Conservation (phyloP, 2,329 filamentous ascomycete species). For the Diaporthe citriasiana region DNA sequence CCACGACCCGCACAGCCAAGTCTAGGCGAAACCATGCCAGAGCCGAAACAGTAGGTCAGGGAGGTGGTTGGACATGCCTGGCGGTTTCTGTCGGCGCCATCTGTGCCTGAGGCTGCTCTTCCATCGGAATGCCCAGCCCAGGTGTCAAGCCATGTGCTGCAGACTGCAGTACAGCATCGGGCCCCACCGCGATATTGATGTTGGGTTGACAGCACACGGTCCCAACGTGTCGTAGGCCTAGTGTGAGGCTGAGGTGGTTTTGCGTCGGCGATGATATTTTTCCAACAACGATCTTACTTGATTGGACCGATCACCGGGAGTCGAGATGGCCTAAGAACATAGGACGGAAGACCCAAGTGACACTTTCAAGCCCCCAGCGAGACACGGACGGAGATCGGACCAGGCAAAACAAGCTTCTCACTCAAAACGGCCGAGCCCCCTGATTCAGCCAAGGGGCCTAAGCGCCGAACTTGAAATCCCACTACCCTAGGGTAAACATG, state of each 20-base stretch:
- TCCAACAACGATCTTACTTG: constrained; percentile 4
- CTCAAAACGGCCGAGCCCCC: constrained; percentile 32
- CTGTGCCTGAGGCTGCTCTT: not conserved
- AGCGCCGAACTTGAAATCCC: constrained; percentile 18
- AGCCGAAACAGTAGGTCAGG: constrained; percentile 16
- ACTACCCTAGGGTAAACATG: no score
- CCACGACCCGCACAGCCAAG: constrained; percentile 22
- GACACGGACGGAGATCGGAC: constrained; percentile 30
- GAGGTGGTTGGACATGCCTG: not conserved
- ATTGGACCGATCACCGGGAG: constrained; percentile 15
- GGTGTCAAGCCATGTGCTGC: constrained; percentile 12
- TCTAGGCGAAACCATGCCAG: constrained; percentile 23
- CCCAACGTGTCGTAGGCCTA: not conserved
- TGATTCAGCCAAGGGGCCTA: constrained; percentile 31
- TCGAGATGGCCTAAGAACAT: not conserved
- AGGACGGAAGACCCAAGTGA: not conserved
- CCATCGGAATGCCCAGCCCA: not conserved
- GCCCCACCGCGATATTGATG: constrained; percentile 16
- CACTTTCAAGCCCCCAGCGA: constrained; percentile 12
- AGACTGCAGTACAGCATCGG: constrained; percentile 4
- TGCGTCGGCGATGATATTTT: no score
- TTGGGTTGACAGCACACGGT: constrained; percentile 24
- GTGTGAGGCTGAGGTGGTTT: no score
- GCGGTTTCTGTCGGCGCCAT: constrained; percentile 2
- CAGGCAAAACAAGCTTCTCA: constrained; percentile 32